These are phyloP conservation scores for Stemphylium beticola DNA, from an alignment of 2,329 filamentous ascomycete species.

Conservation along the genomic window DNA sequence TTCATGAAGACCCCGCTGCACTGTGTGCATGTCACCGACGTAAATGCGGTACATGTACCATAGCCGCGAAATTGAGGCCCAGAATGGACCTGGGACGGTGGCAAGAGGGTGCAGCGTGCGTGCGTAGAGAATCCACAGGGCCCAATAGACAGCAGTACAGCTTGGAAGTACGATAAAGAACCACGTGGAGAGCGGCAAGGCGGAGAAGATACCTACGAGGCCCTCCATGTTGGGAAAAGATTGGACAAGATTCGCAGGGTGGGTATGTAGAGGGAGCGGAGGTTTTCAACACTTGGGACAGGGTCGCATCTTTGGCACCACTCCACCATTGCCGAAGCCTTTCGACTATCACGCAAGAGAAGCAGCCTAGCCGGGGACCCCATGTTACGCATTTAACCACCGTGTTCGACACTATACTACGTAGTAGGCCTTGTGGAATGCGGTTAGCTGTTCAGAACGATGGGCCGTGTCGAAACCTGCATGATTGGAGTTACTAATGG, in stretches of 20 bases:
- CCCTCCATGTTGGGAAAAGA: neutral
- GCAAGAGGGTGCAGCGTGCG: conserved; percentile 24
- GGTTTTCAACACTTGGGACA: neutral
- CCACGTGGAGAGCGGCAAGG: conserved; percentile 13
- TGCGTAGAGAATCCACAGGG: conserved; percentile 17
- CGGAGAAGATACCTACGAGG: neutral
- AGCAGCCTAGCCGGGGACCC: neutral
- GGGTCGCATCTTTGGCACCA: neutral
- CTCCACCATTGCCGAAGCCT: neutral
- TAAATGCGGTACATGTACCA: conserved; percentile 20
- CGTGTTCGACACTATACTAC: neutral
- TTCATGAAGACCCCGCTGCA: conserved; percentile 14
- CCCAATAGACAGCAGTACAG: conserved; percentile 10
- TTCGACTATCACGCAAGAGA: neutral
- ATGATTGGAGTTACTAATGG: too few species aligned
- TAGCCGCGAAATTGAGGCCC: conserved; percentile 25
- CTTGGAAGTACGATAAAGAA: conserved; percentile 8
- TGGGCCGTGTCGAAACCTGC: neutral
- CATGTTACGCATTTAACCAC: neutral
- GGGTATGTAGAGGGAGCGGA: neutral
- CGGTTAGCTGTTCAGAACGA: neutral
- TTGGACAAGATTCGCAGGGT: too few species aligned
- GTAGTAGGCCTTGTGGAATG: neutral
- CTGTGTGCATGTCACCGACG: conserved; percentile 4
- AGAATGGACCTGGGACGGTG: conserved; percentile 23